Evolutionary conservation across 1,139 yeast species (phyloP), one percentile per base, ranked within the genome.

Genomic region (Hansenula sp.): DNA sequence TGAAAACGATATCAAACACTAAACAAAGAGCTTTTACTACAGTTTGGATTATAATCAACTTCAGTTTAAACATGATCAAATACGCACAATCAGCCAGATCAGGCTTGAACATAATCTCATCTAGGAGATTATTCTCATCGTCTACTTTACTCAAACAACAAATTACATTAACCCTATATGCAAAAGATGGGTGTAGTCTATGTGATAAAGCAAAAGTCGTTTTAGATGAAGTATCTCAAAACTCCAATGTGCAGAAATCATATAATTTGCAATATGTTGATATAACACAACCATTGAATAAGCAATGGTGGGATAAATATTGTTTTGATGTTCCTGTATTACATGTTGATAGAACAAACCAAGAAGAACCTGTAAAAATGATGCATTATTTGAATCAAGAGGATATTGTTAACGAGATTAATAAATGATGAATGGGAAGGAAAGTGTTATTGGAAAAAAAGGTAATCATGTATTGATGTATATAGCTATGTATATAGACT

Each of bases 301-400:
- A 75, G 40, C 67, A 73, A 39, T 87, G 94, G 89, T 85, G 80
- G 69, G 94, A 87, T 46, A 70, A 71, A 46, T 90, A 89, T 55
- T 84, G 95, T 48, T 88, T 80, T 60, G 97, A 90, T 57, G 90
- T 89, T 2, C 97, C 97, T 0, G 97, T 90, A 0, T 61, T 88
- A 31, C 96, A 89, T 56, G 69, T 87, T 16, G 82, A 78, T 44
- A 64, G 64, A 3, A 68, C 61, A 6, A 48, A 50, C 5, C 70
- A 68, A 36, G 62, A 57, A 30, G 66, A 72, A 37, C 71, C 81
- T 5, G 69, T 73, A 13, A 82, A 82, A 55, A 77, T 82, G 56
- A 87, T 88, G 90, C 97, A 89, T 62, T 73, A 80, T 43, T 71
- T 89, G 42, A 66, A 78, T 44, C 71, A 72, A 39, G 76, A 75